These are phyloP conservation scores for Pseudogymnoascus sp. DNA, from an alignment of 2,329 filamentous ascomycete genomes.

Conservation along the genomic window DNA sequence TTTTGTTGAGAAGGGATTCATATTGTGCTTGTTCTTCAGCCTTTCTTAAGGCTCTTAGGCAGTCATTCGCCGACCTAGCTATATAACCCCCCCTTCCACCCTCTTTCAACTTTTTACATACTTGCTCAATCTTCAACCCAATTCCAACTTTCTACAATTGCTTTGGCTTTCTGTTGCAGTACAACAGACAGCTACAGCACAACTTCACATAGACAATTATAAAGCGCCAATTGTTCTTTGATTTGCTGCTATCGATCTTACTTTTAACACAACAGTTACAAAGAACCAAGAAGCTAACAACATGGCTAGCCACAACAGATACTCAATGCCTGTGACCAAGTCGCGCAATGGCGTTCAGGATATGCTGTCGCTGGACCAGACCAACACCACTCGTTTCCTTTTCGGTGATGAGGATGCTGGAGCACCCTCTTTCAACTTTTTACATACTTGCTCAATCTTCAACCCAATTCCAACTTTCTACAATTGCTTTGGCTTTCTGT, in stretches of 20 bases:
- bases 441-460: background rate
- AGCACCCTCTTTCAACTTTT: constrained; percentile 11
- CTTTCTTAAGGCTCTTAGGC: background rate
- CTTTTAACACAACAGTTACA: constrained; percentile 8
- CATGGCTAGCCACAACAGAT: constrained; percentile 64
- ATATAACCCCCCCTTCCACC: background rate
- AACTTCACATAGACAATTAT: background rate
- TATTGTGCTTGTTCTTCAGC: background rate
- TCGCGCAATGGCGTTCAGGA: constrained; percentile 60
- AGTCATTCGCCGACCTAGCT: background rate
- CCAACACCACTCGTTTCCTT: constrained; percentile 77
- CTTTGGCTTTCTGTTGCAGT: constrained; percentile 15
- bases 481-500: constrained; percentile 16
- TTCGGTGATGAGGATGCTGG: constrained; percentile 67
- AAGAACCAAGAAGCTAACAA: constrained; percentile 16
- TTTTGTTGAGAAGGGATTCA: background rate
- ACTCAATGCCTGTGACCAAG: constrained; percentile 83
- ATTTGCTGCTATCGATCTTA: constrained; percentile 9
- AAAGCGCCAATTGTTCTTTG: constrained; percentile 8
- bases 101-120: constrained; percentile 2
- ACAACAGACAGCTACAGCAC: background rate
- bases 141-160: background rate
- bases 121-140: background rate
- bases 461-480: background rate
- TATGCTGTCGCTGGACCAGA: constrained; percentile 62